phyloP scores from a whole-genome alignment of 257 asterid species.

The Hygrophila difformis region DNA sequence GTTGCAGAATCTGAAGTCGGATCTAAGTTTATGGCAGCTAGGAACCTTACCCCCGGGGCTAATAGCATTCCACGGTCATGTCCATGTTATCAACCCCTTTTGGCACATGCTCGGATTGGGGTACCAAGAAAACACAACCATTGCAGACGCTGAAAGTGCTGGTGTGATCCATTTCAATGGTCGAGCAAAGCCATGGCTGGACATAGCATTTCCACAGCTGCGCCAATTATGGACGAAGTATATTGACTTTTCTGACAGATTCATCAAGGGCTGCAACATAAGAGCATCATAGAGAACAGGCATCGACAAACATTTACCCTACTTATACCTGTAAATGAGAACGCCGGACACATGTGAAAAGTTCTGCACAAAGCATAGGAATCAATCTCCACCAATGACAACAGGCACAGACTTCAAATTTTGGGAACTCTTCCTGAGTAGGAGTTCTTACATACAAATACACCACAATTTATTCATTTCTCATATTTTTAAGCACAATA shows the following conservation, averaged over 20 bases:
- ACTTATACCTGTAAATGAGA: constrained; percentile 32
- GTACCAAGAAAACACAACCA: constrained; percentile 74
- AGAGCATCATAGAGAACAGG: constrained; percentile 43
- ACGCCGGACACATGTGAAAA: constrained; percentile 24
- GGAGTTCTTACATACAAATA: constrained; percentile 22
- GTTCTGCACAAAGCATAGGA: constrained; percentile 19
- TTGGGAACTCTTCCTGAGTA: constrained; percentile 31
- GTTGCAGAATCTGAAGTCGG: constrained; percentile 80
- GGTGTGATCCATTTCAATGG: constrained; percentile 91
- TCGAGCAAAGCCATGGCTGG: constrained; percentile 98
- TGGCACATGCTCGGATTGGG: constrained; percentile 99
- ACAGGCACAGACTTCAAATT: constrained; percentile 29
- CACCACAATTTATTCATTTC: constrained; percentile 13
- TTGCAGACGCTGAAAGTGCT: constrained; percentile 62
- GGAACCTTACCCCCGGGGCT: constrained; percentile 95
- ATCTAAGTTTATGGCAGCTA: constrained; percentile 92
- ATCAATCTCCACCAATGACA: constrained; percentile 22
- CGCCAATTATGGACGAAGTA: constrained; percentile 78
- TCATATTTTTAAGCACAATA: constrained; percentile 6
- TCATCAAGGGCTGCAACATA: constrained; percentile 74
- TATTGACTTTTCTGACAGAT: constrained; percentile 62
- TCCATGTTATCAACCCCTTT: constrained; percentile 59
- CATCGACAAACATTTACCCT: constrained; percentile 14
- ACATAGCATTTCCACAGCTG: constrained; percentile 85
- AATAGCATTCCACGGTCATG: constrained; percentile 83